phyloP scores from a whole-genome alignment of 441 rosid genomes.

The Adansonia rubrostipa region DNA sequence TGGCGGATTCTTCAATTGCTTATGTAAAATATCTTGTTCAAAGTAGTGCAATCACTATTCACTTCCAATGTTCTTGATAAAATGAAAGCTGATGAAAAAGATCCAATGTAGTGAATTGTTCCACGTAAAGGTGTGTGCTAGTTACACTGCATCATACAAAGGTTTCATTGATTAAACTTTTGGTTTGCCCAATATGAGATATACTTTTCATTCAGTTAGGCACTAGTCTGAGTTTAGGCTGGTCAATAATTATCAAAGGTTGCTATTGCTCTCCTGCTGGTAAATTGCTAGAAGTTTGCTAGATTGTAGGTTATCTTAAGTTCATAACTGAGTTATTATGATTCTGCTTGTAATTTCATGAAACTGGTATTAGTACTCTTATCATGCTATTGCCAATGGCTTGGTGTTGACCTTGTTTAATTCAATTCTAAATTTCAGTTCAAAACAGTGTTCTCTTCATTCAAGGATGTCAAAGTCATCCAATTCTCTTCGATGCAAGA shows the following conservation, averaged over 20 bases:
- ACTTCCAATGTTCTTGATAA: not conserved
- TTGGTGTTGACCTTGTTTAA: conserved; percentile 13
- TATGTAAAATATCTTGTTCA: conserved; percentile 1
- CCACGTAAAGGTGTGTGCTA: not conserved
- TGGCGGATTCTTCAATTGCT: conserved; percentile 28
- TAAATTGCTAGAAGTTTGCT: not conserved
- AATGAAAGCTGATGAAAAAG: not conserved
- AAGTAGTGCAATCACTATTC: not conserved
- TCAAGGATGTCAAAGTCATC: conserved; percentile 79
- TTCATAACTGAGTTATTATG: not conserved
- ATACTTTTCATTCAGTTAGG: not conserved
- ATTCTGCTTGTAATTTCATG: not conserved
- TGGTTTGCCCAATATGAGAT: not conserved
- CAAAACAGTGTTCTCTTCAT: conserved; percentile 70
- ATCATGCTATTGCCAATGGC: not conserved
- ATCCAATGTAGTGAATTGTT: conserved; percentile 5
- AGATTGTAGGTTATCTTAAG: not conserved
- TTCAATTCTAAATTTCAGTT: conserved; percentile 49
- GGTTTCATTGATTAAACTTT: conserved; percentile 4
- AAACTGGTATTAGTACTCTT: not conserved
- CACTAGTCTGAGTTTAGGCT: conserved; percentile 2
- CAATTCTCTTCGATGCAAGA: conserved; percentile 88
- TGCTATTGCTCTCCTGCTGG: not conserved
- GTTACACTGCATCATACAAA: not conserved
- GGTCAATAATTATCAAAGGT: not conserved